These are phyloP conservation scores for Colletotrichum salicis DNA, from an alignment of 2,329 filamentous ascomycete species.

Conservation along the genomic window DNA sequence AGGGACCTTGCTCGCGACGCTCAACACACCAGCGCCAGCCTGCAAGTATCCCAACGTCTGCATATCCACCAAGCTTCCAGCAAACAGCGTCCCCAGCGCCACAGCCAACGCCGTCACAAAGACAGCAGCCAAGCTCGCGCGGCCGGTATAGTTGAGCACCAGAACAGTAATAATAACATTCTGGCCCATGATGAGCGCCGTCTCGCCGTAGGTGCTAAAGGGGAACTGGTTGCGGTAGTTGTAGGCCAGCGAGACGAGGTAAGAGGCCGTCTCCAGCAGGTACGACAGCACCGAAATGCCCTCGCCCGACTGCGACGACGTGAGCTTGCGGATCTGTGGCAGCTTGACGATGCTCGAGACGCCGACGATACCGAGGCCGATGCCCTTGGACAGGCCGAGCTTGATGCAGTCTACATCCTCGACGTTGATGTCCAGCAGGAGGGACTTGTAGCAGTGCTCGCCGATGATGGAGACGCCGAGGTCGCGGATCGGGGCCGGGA, in stretches of 20 bases:
- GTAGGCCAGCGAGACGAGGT: conserved; percentile 91
- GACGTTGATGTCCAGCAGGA: conserved; percentile 86
- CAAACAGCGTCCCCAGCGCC: conserved; percentile 77
- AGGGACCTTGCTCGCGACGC: conserved; percentile 90
- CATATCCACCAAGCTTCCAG: conserved; percentile 71
- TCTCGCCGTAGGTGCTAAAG: conserved; percentile 97
- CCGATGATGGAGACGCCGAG: conserved; percentile 84
- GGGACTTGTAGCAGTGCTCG: conserved; percentile 82
- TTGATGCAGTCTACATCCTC: conserved; percentile 83
- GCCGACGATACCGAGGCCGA: conserved; percentile 92
- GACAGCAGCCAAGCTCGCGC: conserved; percentile 73
- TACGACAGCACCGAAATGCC: conserved; percentile 93
- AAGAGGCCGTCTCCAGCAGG: conserved; percentile 87
- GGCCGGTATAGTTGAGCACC: conserved; percentile 84
- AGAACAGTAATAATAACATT: conserved; percentile 90
- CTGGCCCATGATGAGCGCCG: conserved; percentile 89
- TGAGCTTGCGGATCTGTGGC: conserved; percentile 93
- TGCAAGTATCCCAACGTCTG: conserved; percentile 79
- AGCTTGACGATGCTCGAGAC: conserved; percentile 94
- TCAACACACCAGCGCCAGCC: conserved; percentile 83
- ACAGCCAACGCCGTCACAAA: conserved; percentile 83
- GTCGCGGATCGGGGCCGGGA: conserved; percentile 80
- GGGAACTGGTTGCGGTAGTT: conserved; percentile 91
- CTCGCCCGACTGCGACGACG: conserved; percentile 80
- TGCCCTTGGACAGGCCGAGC: conserved; percentile 88